Conservation (phyloP, 495 filamentous ascomycete species). For the Paragyromitra xinjiangensis region DNA sequence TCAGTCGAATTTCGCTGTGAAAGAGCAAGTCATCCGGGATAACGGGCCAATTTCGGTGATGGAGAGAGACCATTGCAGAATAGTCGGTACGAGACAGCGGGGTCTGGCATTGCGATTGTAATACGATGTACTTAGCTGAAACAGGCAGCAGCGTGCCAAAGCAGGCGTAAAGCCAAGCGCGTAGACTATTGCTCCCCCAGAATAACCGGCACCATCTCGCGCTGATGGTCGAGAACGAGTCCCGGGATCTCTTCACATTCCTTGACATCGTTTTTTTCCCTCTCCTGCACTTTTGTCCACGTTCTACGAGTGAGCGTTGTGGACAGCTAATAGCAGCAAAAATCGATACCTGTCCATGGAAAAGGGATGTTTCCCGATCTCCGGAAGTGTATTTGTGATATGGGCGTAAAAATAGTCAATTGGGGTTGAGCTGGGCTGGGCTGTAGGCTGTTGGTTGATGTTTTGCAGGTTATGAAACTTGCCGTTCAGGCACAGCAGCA, state of each 20-base stretch:
- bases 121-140: neutral
- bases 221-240: neutral
- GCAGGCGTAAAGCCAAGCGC: neutral
- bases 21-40: neutral
- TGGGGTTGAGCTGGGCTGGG: neutral
- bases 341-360: slow-evolving; percentile 9
- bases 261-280: neutral
- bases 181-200: neutral
- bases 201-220: slow-evolving; percentile 8
- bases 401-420: slow-evolving; percentile 3
- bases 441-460: slow-evolving; percentile 4
- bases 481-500: slow-evolving; percentile 26
- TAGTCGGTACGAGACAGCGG: neutral
- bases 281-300: neutral
- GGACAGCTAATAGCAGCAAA: neutral
- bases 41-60: neutral
- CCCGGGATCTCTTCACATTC: neutral
- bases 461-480: slow-evolving; percentile 20
- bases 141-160: neutral
- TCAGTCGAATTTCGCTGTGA: neutral
- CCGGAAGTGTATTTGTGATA: slow-evolving; percentile 11
- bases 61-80: neutral
- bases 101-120: neutral
- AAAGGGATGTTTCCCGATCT: slow-evolving; percentile 10
- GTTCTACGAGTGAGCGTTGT: slow-evolving; percentile 1